phyloP scores from a whole-genome alignment of 371 early-diverging fungal genomes.

The Mucor sp. region DNA sequence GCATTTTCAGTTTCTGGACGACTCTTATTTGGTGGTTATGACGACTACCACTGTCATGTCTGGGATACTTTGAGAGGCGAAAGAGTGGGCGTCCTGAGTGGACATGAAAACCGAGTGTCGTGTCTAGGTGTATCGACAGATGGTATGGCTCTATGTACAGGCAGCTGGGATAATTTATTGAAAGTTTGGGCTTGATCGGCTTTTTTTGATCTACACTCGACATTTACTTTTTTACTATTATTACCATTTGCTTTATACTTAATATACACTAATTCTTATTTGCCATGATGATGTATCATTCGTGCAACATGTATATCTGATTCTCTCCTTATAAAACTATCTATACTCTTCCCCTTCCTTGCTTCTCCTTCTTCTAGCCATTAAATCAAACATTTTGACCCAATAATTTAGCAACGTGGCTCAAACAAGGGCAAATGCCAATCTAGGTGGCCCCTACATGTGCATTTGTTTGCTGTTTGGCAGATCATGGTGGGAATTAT shows the following conservation, averaged over 20 bases:
- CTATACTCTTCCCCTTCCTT: not conserved
- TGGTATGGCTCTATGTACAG: constrained; percentile 97
- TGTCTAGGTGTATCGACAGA: constrained; percentile 95
- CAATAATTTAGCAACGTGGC: not conserved
- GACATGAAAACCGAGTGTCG: constrained; percentile 96
- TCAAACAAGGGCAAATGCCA: not conserved
- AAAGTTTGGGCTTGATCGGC: constrained; percentile 59
- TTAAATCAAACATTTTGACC: not conserved
- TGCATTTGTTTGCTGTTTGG: not conserved
- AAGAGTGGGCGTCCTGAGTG: constrained; percentile 89
- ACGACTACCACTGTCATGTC: constrained; percentile 98
- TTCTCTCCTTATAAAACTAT: not conserved
- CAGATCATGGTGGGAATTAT: not conserved
- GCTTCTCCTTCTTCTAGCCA: not conserved
- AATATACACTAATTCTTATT: not conserved
- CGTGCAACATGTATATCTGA: not conserved
- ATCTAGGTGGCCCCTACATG: not conserved
- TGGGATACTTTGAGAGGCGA: constrained; percentile 98
- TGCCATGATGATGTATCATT: not conserved
- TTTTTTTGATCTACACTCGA: not conserved
- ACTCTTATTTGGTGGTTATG: constrained; percentile 96
- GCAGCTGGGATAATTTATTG: constrained; percentile 94
- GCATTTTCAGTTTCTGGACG: constrained; percentile 97
- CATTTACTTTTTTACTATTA: not conserved
- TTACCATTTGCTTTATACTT: not conserved